A percentile compares a stretch with the other conserved stretches of the same genome.
Conservation (phyloP, 2,329 filamentous ascomycete species). For the Neoarthrinium moseri region DNA sequence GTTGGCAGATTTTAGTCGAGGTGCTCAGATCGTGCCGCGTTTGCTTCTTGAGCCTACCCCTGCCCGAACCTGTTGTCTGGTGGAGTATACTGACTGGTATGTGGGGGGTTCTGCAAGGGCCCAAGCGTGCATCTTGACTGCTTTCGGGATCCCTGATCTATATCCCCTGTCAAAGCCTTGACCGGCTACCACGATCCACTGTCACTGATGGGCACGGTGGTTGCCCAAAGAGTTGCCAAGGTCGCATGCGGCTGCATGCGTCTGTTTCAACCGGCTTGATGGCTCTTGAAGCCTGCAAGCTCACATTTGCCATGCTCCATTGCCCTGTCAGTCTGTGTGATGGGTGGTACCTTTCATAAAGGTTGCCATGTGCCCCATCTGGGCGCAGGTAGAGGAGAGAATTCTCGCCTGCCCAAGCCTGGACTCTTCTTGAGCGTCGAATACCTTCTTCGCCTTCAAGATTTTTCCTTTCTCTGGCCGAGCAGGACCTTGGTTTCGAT, state of each 20-base stretch:
- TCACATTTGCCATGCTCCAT: neutral
- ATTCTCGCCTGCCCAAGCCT: neutral
- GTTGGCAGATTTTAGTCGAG: too few species aligned
- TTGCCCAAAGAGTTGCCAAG: conserved; percentile 1
- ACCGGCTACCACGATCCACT: too few species aligned
- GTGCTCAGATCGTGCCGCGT: too few species aligned
- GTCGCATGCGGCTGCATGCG: conserved; percentile 6
- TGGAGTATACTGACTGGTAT: too few species aligned
- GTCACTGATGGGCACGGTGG: conserved; percentile 4
- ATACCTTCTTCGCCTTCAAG: neutral
- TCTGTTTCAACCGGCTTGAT: neutral
- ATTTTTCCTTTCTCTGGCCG: conserved; percentile 4
- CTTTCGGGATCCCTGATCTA: neutral
- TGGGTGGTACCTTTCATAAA: neutral
- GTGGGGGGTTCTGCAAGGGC: too few species aligned
- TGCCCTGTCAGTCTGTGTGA: neutral
- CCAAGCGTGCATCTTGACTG: too few species aligned
- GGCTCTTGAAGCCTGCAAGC: neutral
- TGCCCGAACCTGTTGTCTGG: too few species aligned
- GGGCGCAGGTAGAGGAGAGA: neutral
- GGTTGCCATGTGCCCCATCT: neutral
- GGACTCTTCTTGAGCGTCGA: neutral
- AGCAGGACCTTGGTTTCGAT: conserved; percentile 6
- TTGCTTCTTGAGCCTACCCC: too few species aligned
- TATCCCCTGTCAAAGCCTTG: too few species aligned